Evolutionary conservation across 192 early-diverging fungal genomes (phyloP), one percentile per base, ranked within the genome.

Genomic region (Phlyctochytrium arcticum): DNA sequence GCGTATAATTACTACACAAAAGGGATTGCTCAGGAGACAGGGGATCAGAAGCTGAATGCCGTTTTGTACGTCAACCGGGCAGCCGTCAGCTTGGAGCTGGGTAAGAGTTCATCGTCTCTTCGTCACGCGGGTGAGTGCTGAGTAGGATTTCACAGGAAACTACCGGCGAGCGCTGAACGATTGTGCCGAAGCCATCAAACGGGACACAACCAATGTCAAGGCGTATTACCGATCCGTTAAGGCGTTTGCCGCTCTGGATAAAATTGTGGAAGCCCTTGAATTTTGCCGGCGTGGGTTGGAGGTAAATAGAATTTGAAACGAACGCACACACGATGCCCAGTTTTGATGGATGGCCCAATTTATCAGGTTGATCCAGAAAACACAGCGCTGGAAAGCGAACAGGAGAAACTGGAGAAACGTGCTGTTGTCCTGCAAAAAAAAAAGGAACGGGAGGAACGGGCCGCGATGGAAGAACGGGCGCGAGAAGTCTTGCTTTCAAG

Each of bases 141-240:
- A 12, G 0, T 44, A 2, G 39, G 39, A 27, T 30, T n/a, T 48
- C 50, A 44, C 79, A 80, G 86, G 82, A 23, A 98, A 98, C 79
- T 96, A 86, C 65, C 83, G 94, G 8, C 80, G 74, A 57, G 94
- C 89, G n/a, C 67, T 97, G 36, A 86, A 81, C 49, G 97, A 99
- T 79, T 97, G 95, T 64, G 81, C 86, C 7, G 80, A 84, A n/a
- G 92, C 91, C 8, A 71, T 99, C 33, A 78, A 87, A 62, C 64
- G 90, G 4, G 84, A 92, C 55, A 80, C 88, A 3, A 79, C 86
- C 39, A 94, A 94, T 47, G 80, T 94, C 54, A 99, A 99, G 71
- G 97, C 94, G 0, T 86, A 90, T 48, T 99, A 89, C 76, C 84
- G 95, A 32, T 94, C 94, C 0, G 87, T 86, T 5, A 87, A 88